Evolutionary conservation across 352 stramenopile genomes (phyloP).

Genomic region (Phytopythium cucurbitacearum): DNA sequence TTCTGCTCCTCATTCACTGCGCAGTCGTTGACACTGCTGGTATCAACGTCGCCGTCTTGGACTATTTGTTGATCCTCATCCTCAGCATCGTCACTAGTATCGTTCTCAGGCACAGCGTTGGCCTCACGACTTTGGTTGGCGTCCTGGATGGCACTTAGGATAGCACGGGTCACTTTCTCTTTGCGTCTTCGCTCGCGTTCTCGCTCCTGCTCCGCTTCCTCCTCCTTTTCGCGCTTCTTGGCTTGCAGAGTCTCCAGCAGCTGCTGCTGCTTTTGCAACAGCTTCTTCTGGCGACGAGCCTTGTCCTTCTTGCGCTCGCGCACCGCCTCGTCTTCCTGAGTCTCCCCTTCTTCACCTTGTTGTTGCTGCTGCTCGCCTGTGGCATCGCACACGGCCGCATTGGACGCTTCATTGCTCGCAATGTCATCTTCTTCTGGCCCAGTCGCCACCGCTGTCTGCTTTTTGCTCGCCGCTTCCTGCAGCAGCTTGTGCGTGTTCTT

Average conservation of each 20-base stretch:
- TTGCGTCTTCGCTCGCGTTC: conserved; percentile 45
- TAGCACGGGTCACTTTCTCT: conserved; percentile 48
- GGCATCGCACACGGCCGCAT: background rate
- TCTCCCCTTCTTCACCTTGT: conserved; percentile 1
- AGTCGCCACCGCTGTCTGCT: conserved; percentile 3
- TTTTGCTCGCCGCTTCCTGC: conserved; percentile 29
- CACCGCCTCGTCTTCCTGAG: conserved; percentile 15
- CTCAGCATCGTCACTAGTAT: conserved; percentile 6
- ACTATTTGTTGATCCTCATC: conserved; percentile 6
- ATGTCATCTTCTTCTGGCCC: conserved; percentile 20
- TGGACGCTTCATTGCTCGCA: background rate
- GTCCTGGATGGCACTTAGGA: conserved; percentile 53
- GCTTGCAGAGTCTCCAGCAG: conserved; percentile 43
- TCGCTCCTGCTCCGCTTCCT: conserved; percentile 43
- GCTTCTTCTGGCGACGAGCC: conserved; percentile 30
- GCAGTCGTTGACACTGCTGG: conserved; percentile 10
- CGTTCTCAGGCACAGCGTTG: conserved; percentile 7
- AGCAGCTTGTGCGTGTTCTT: conserved; percentile 57
- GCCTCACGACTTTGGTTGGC: conserved; percentile 18
- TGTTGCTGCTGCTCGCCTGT: conserved; percentile 3
- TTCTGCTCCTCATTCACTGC: conserved; percentile 24
- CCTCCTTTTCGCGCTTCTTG: conserved; percentile 49
- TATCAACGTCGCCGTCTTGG: conserved; percentile 1
- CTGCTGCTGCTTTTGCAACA: conserved; percentile 58
- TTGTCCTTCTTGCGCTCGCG: conserved; percentile 31